Evolutionary conservation across 495 filamentous ascomycete species (phyloP).

Genomic region (Hapsidospora chrysogenum): DNA sequence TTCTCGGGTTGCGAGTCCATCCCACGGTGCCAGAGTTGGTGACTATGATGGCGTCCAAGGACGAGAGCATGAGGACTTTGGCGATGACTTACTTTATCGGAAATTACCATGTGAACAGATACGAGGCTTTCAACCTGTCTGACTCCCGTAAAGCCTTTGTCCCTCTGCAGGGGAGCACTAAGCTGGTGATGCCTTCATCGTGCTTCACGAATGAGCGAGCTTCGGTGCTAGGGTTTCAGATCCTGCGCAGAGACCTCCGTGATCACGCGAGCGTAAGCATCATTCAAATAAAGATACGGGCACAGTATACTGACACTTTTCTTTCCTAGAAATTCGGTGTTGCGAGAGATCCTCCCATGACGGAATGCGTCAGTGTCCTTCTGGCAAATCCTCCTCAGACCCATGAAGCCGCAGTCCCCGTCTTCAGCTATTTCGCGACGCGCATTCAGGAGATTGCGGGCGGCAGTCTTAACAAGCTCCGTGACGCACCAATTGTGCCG

Average conservation of each 20-base stretch:
- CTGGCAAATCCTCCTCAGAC: conserved; percentile 51
- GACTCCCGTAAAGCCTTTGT: conserved; percentile 47
- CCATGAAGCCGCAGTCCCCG: conserved; percentile 40
- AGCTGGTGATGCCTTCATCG: conserved; percentile 47
- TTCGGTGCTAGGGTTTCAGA: conserved; percentile 59
- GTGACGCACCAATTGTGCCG: conserved; percentile 53
- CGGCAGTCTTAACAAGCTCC: conserved; percentile 39
- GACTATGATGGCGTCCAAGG: conserved; percentile 52
- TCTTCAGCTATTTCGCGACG: conserved; percentile 71
- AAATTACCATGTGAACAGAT: conserved; percentile 62
- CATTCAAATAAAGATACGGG: not conserved
- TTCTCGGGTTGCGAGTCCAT: conserved; percentile 50
- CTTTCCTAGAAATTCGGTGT: conserved; percentile 62
- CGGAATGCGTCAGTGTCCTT: conserved; percentile 52
- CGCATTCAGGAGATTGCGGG: conserved; percentile 53
- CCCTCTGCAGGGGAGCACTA: conserved; percentile 48
- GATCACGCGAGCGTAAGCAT: conserved; percentile 36
- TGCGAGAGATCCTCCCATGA: conserved; percentile 56
- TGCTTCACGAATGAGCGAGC: conserved; percentile 73
- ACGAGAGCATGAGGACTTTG: conserved; percentile 39
- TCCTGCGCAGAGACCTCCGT: conserved; percentile 56
- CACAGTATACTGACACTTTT: not conserved
- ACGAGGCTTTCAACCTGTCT: conserved; percentile 41
- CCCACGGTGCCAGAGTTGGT: conserved; percentile 58
- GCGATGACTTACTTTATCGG: conserved; percentile 71